Percentiles rank a stretch among this genome's conserved stretches.
These are phyloP conservation scores for Erodium maritimum DNA, from an alignment of 345 rosid genomes.

Conservation along the genomic window DNA sequence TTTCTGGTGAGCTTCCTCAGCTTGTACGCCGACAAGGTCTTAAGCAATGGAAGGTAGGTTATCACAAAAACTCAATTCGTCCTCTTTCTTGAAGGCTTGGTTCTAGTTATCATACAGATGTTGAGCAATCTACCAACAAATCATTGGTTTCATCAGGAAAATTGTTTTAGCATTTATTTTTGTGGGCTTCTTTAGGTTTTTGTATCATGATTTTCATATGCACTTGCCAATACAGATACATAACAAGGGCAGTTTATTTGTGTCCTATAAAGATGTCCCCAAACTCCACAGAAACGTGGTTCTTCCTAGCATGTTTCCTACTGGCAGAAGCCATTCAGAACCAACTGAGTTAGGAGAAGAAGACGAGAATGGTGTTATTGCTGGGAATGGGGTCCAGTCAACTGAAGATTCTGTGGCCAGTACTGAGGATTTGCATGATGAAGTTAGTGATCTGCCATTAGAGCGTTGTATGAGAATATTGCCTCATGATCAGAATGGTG, in stretches of 20 bases:
- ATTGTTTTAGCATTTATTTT: too few relatives aligned
- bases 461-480: conserved; percentile 81
- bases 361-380: background rate
- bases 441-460: conserved; percentile 58
- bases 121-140: too few relatives aligned
- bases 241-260: background rate
- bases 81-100: background rate
- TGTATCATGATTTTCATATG: background rate
- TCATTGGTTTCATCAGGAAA: too few relatives aligned
- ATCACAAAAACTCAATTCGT: background rate
- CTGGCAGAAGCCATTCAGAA: background rate
- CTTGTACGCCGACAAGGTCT: conserved; percentile 80
- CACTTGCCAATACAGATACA: conserved; percentile 38
- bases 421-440: conserved; percentile 17
- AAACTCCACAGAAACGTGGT: background rate
- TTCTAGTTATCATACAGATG: background rate
- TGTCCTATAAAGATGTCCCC: background rate
- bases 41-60: conserved; percentile 71
- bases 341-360: background rate
- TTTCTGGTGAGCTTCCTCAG: conserved; percentile 65
- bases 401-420: background rate
- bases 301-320: background rate
- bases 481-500: conserved; percentile 95
- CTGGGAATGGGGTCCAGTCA: background rate
- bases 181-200: background rate